Percentiles rank a stretch among this genome's conserved stretches.
phyloP scores from a whole-genome alignment of 139 green algal genomes.

The Diplosphaera chodatii region DNA sequence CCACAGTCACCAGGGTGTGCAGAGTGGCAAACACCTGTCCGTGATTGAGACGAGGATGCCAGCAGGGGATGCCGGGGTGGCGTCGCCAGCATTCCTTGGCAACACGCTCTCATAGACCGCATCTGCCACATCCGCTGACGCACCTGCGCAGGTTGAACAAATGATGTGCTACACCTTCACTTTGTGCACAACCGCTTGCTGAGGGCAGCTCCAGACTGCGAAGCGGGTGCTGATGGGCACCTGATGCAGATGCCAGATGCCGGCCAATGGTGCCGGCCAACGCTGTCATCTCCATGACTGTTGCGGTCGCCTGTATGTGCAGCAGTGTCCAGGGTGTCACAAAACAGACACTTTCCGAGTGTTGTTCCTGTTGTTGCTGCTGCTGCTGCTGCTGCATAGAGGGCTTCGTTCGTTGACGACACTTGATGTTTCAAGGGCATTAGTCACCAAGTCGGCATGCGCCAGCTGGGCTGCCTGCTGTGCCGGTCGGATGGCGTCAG shows the following conservation, averaged over 20 bases:
- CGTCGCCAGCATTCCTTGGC: constrained; percentile 71
- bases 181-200: too few species aligned
- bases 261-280: constrained; percentile 94
- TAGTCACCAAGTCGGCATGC: constrained; percentile 81
- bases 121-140: constrained; percentile 19
- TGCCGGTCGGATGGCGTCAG: neutral
- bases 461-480: constrained; percentile 64
- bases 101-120: constrained; percentile 88
- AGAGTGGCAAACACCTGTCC: constrained; percentile 49
- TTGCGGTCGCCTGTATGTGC: constrained; percentile 66
- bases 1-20: too few species aligned
- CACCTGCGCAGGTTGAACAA: too few species aligned
- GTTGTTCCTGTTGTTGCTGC: too few species aligned
- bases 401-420: too few species aligned
- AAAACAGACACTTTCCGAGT: too few species aligned
- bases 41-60: constrained; percentile 59
- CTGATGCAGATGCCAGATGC: constrained; percentile 63
- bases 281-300: constrained; percentile 95
- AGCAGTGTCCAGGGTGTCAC: too few species aligned
- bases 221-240: too few species aligned
- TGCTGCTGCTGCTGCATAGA: too few species aligned
- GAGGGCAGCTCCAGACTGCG: too few species aligned
- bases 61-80: constrained; percentile 51
- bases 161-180: too few species aligned
- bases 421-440: too few species aligned